Evolutionary conservation across 805 yeast species (phyloP).

Genomic region (Kodamaea fukazawae): DNA sequence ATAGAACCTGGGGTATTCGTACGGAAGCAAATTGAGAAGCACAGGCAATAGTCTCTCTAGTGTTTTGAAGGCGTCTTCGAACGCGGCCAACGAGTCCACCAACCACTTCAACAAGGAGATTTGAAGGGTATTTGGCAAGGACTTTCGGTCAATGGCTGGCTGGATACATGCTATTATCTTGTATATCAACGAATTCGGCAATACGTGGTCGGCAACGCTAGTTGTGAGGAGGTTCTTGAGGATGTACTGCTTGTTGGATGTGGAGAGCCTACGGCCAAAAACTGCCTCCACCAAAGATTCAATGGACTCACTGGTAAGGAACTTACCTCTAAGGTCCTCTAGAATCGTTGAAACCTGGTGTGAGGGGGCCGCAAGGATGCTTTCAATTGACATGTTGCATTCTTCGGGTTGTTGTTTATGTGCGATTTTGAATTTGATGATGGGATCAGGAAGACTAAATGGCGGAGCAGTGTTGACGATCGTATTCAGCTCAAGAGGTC

Average conservation of each 20-base stretch:
- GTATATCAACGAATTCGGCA: constrained; percentile 6
- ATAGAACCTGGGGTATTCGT: constrained; percentile 14
- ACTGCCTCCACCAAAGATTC: neutral
- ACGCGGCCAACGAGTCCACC: constrained; percentile 9
- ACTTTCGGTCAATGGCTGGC: constrained; percentile 6
- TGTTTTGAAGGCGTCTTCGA: constrained; percentile 2
- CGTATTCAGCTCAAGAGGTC: too few species aligned
- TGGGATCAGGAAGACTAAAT: too few species aligned
- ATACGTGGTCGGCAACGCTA: constrained; percentile 3
- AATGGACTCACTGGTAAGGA: too few species aligned
- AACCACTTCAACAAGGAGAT: constrained; percentile 13
- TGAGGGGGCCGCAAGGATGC: too few species aligned
- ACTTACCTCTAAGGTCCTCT: too few species aligned
- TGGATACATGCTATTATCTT: constrained; percentile 7
- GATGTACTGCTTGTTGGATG: constrained; percentile 4
- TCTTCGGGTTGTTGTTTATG: too few species aligned
- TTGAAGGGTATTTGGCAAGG: constrained; percentile 6
- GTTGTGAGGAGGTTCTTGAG: constrained; percentile 2
- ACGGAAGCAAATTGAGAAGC: constrained; percentile 12
- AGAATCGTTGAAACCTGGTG: too few species aligned
- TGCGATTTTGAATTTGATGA: too few species aligned
- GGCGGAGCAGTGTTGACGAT: too few species aligned
- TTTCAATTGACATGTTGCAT: too few species aligned
- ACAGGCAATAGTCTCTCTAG: constrained; percentile 10
- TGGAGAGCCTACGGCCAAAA: neutral